Evolutionary conservation across 2,329 filamentous ascomycete species (phyloP).

Genomic region (Epichloe festucae): DNA sequence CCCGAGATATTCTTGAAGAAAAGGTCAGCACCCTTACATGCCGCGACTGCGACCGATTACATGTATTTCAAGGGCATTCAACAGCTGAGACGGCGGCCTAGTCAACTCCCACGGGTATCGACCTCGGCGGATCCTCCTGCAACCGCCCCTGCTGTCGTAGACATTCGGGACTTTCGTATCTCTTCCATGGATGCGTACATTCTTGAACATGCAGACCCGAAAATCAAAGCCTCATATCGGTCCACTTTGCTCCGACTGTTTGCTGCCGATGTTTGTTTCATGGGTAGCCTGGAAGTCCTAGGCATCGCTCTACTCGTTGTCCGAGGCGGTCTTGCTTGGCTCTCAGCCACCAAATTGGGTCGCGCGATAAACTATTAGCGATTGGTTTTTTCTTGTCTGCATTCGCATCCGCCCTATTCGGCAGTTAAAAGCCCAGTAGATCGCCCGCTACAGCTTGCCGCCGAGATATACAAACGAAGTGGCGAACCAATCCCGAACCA

Average conservation of each 20-base stretch:
- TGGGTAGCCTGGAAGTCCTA: constrained; percentile 21
- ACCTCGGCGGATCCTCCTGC: constrained; percentile 21
- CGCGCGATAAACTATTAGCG: neutral
- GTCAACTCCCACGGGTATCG: constrained; percentile 26
- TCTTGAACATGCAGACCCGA: constrained; percentile 18
- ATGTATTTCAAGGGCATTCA: constrained; percentile 31
- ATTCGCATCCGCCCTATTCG: neutral
- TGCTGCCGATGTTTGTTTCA: constrained; percentile 27
- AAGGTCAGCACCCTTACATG: constrained; percentile 21
- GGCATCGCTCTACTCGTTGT: constrained; percentile 16
- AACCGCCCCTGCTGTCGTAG: constrained; percentile 12
- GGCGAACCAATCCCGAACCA: neutral
- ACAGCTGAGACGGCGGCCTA: constrained; percentile 28
- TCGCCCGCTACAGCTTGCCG: neutral
- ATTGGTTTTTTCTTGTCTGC: neutral
- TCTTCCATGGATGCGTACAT: constrained; percentile 40
- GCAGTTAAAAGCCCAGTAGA: neutral
- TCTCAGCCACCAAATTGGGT: neutral
- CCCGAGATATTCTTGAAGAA: constrained; percentile 30
- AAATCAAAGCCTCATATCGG: constrained; percentile 22
- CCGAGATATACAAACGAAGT: neutral
- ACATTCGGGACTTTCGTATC: constrained; percentile 34
- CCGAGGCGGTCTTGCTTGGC: constrained; percentile 5
- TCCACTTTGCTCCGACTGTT: constrained; percentile 28
- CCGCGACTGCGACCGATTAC: constrained; percentile 24